Conservation (phyloP, 495 filamentous ascomycete species). For the Aspergillus biplanus region DNA sequence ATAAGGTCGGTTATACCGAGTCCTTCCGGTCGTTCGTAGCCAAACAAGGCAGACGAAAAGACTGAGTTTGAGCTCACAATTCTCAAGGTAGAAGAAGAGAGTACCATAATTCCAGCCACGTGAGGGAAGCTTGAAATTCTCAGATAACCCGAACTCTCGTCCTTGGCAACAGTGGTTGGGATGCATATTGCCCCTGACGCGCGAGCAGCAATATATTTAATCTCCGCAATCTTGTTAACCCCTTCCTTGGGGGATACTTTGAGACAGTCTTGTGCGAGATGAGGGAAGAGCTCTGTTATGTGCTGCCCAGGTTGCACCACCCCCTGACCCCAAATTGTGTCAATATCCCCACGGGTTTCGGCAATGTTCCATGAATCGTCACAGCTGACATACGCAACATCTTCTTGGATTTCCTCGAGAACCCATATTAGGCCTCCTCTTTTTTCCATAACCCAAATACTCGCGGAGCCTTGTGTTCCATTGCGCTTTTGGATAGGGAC, state of each 20-base stretch:
- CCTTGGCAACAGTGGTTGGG: slow-evolving; percentile 74
- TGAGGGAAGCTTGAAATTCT: slow-evolving; percentile 92
- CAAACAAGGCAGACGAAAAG: slow-evolving; percentile 90
- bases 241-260: slow-evolving; percentile 65
- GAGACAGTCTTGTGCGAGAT: slow-evolving; percentile 74
- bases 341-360: slow-evolving; percentile 67
- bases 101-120: slow-evolving; percentile 93
- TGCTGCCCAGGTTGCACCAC: slow-evolving; percentile 66
- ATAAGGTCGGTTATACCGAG: slow-evolving; percentile 78
- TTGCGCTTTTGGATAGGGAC: slow-evolving; percentile 96
- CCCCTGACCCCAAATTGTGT: slow-evolving; percentile 80
- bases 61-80: slow-evolving; percentile 94
- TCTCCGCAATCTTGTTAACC: slow-evolving; percentile 66
- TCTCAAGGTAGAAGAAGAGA: slow-evolving; percentile 71
- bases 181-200: slow-evolving; percentile 74
- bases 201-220: slow-evolving; percentile 80
- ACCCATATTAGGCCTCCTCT: slow-evolving; percentile 94
- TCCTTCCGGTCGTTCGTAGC: slow-evolving; percentile 80
- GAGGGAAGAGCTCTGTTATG: slow-evolving; percentile 75
- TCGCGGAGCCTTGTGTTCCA: slow-evolving; percentile 86
- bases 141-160: slow-evolving; percentile 65
- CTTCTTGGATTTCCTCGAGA: slow-evolving; percentile 94
- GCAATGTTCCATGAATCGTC: slow-evolving; percentile 74
- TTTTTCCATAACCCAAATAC: slow-evolving; percentile 98
- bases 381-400: slow-evolving; percentile 73